Evolutionary conservation across 306 rosid species (phyloP).

Genomic region (Lablab purpureus): DNA sequence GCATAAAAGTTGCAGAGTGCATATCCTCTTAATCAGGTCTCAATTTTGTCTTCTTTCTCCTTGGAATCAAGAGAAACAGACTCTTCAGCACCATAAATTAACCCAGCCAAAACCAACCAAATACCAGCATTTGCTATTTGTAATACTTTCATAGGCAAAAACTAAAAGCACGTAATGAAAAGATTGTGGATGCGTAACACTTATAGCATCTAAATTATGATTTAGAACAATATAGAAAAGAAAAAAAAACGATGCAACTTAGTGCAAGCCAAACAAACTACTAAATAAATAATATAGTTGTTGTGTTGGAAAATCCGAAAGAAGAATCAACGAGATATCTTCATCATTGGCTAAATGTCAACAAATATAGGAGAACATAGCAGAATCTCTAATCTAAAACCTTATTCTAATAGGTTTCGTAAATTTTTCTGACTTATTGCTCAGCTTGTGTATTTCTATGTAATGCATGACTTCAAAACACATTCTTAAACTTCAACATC

Average conservation of each 20-base stretch:
- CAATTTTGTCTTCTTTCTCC: not conserved
- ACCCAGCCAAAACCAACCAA: not conserved
- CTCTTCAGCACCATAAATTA: not conserved
- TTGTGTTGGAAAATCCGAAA: not conserved
- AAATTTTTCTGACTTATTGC: too few relatives aligned
- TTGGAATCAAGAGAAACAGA: not conserved
- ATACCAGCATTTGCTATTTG: not conserved
- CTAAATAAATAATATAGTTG: not conserved
- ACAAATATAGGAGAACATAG: too few relatives aligned
- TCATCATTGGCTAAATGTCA: too few relatives aligned
- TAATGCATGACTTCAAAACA: too few relatives aligned
- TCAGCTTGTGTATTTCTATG: too few relatives aligned
- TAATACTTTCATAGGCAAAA: constrained; percentile 1
- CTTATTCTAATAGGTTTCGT: too few relatives aligned
- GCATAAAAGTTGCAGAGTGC: not conserved
- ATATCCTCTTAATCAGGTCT: not conserved
- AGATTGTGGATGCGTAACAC: not conserved
- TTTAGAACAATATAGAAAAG: constrained; percentile 10
- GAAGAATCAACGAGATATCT: too few relatives aligned
- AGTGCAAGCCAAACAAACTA: not conserved
- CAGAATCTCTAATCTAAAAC: too few relatives aligned
- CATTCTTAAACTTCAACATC: too few relatives aligned
- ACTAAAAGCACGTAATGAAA: constrained; percentile 17
- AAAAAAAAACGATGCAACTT: not conserved
- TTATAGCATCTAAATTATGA: not conserved